phyloP scores from a whole-genome alignment of 352 stramenopile genomes.

The Phytopythium sindhum region DNA sequence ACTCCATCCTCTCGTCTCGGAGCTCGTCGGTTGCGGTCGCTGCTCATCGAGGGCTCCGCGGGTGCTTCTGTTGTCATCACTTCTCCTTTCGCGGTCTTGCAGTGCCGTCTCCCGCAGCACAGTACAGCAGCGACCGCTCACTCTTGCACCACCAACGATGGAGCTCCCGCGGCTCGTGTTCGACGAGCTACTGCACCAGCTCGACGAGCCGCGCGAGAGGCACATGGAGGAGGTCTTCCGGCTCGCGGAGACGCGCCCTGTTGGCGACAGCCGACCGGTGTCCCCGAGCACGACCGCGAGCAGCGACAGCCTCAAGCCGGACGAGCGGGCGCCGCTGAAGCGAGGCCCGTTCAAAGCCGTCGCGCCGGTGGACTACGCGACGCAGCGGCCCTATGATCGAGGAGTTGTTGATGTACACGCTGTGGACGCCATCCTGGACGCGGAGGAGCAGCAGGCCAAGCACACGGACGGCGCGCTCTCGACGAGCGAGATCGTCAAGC shows the following conservation, averaged over 20 bases:
- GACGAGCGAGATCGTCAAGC: conserved; percentile 32
- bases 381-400: not conserved
- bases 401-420: conserved; percentile 10
- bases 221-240: conserved; percentile 23
- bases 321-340: conserved; percentile 19
- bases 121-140: too few species aligned
- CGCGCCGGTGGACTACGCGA: not conserved
- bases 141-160: conserved; percentile 24
- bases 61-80: not conserved
- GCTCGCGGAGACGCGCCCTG: not conserved
- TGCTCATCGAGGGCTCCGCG: not conserved
- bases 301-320: conserved; percentile 1
- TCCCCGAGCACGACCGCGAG: conserved; percentile 1
- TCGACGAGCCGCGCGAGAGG: conserved; percentile 39
- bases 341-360: conserved; percentile 1
- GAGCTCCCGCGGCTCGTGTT: conserved; percentile 41
- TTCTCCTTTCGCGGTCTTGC: not conserved
- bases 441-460: conserved; percentile 28
- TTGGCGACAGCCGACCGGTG: not conserved
- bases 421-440: conserved; percentile 30
- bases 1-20: not conserved
- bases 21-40: not conserved
- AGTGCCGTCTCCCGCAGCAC: not conserved
- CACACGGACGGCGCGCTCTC: conserved; percentile 16
- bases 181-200: conserved; percentile 44